Percentiles rank a stretch among this genome's conserved stretches.
These are phyloP conservation scores for Suhomyces sp. DNA, from an alignment of 805 yeast species.

Conservation along the genomic window DNA sequence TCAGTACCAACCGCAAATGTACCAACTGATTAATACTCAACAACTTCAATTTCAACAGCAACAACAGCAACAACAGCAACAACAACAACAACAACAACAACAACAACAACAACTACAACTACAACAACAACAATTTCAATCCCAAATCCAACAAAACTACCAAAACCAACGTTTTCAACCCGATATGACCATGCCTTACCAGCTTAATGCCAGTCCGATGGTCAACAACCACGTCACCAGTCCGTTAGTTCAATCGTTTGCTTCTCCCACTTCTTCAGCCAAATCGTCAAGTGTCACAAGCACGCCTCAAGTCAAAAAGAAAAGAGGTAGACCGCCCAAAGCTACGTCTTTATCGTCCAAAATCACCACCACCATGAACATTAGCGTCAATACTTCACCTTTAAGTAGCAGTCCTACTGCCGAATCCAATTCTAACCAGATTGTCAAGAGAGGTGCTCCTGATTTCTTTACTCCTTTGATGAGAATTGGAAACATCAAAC, in stretches of 20 bases:
- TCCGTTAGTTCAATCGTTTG: not conserved
- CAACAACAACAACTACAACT: not conserved
- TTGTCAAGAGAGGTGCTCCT: conserved; percentile 40
- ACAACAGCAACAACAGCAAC: not conserved
- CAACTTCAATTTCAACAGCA: not conserved
- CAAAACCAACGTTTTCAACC: not conserved
- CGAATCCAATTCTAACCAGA: conserved; percentile 36
- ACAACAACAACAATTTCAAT: not conserved
- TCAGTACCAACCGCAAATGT: not conserved
- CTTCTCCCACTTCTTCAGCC: not conserved
- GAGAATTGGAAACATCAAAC: conserved; percentile 35
- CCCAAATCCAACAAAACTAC: not conserved
- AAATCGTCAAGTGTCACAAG: not conserved
- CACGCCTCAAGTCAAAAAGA: conserved; percentile 30
- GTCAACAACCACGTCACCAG: not conserved
- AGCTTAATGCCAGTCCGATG: not conserved
- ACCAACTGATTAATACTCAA: not conserved
- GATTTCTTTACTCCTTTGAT: conserved; percentile 43
- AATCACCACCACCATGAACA: conserved; percentile 40
- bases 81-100: not conserved
- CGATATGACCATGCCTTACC: not conserved
- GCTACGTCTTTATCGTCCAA: conserved; percentile 33
- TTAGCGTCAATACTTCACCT: conserved; percentile 39
- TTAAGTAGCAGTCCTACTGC: conserved; percentile 35
- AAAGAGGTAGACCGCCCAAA: conserved; percentile 48